Base-by-base conservation (phyloP, 2,329 filamentous ascomycete species). In the Cadophora sp. region DNA sequence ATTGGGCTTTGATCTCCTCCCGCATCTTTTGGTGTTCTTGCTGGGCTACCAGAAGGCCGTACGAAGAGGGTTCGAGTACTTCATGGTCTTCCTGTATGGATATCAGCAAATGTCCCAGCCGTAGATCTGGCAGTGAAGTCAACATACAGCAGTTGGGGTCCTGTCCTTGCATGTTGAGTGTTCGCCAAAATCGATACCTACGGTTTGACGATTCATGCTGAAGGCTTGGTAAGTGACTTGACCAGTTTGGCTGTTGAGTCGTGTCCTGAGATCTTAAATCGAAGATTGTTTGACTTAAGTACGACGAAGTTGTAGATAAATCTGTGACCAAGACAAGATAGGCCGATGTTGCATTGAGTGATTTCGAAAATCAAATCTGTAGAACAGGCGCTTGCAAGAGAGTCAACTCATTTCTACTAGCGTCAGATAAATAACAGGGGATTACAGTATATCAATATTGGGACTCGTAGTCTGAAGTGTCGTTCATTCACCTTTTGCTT, bases 101-200 rank as follows among this genome's bases (percentile, higher is more conserved):
- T 4, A 6, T 59, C 7, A 59, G 34, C 24, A 1, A 19, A 31
- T 14, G n/a, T 24, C n/a, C 7, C 3, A 22, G n/a, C n/a, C n/a
- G 55, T 48, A 34, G n/a, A 37, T 3, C 16, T 6, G 19, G n/a
- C 19, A 22, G 14, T 12, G 6, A 5, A 40, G 31, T 37, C 16
- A 3, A 59, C 55, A n/a, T 59, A 59, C 55, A 31, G 55, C 55
- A 26, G 19, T 59, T 40, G 55, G 55, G 4, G 55, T 59, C 31
- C 34, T 34, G 31, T 59, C 55, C 11, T 19, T 24, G 31, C 55
- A 40, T 3, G n/a, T 22, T 24, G 55, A 22, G n/a, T 22, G 43
- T 22, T 48, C 43, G 4, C 55, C 55, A 26, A 59, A 59, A 14
- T 34, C 29, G 31, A 59, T 59, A 4, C 55, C 55, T 16, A 14